A percentile compares a stretch with the other conserved stretches of the same genome.
phyloP scores from a whole-genome alignment of 768 basidiomycete species.

The Boletus rubropictus region DNA sequence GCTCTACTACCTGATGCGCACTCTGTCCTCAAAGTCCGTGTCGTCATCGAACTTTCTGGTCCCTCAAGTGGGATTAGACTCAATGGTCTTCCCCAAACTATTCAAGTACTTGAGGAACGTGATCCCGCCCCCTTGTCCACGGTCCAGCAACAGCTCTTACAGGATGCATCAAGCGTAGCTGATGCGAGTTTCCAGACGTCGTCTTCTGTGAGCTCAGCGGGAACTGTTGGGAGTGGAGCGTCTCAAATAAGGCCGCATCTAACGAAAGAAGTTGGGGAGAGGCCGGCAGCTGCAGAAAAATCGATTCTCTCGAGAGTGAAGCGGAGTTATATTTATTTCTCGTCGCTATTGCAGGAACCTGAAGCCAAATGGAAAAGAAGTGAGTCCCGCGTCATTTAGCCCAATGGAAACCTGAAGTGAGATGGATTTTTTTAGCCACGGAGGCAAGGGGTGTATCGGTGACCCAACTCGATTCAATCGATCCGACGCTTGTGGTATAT shows the following conservation, averaged over 20 bases:
- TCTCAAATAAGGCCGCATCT: conserved; percentile 30
- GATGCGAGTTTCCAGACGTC: conserved; percentile 64
- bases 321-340: conserved; percentile 97
- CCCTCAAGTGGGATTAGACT: conserved; percentile 73
- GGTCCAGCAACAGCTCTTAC: conserved; percentile 46
- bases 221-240: conserved; percentile 39
- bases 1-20: conserved; percentile 65
- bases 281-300: conserved; percentile 61
- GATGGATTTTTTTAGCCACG: conserved; percentile 44
- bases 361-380: conserved; percentile 95
- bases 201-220: conserved; percentile 51
- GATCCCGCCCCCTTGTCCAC: conserved; percentile 49
- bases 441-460: conserved; percentile 89
- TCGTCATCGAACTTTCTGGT: conserved; percentile 76
- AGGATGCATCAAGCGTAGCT: conserved; percentile 64
- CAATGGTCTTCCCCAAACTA: conserved; percentile 74
- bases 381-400: conserved; percentile 35
- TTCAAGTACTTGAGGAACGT: conserved; percentile 61
- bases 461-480: conserved; percentile 93
- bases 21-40: conserved; percentile 72
- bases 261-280: conserved; percentile 39
- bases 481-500: conserved; percentile 93
- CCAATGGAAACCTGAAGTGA: background rate
- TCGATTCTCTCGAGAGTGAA: conserved; percentile 80
- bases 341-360: conserved; percentile 92